Percentiles rank a stretch among this genome's conserved stretches.
Conservation (phyloP, 2,329 filamentous ascomycete species). For the Aspergillus bombycis region DNA sequence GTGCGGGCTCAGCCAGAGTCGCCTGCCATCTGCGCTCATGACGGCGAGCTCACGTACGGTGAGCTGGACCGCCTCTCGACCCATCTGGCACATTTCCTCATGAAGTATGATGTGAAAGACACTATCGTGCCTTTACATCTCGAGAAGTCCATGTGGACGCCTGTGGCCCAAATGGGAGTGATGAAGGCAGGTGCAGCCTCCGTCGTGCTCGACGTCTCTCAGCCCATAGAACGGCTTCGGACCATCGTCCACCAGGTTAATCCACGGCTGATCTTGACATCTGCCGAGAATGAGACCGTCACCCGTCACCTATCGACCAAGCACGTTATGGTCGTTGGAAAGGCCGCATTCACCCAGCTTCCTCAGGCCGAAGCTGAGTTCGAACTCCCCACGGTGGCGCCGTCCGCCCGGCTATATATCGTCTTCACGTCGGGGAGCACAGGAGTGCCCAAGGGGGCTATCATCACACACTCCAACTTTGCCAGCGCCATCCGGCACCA, state of each 20-base stretch:
- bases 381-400: not conserved
- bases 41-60: no score
- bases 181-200: not conserved
- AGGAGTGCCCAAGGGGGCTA: conserved; percentile 51
- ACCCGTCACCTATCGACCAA: no score
- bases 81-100: not conserved
- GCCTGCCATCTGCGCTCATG: no score
- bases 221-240: not conserved
- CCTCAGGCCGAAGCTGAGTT: no score
- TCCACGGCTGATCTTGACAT: not conserved
- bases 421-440: not conserved
- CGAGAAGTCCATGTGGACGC: not conserved
- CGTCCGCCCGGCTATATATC: not conserved
- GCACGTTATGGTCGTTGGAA: no score
- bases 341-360: no score
- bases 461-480: conserved; percentile 59
- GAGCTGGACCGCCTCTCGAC: not conserved
- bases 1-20: no score
- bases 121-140: not conserved
- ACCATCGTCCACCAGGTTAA: not conserved
- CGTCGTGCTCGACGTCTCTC: not conserved
- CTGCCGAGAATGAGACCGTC: no score
- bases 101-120: not conserved
- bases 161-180: not conserved
- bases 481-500: conserved; percentile 55